Conservation (phyloP, 2,329 filamentous ascomycete species). For the Plectosphaerella plurivora region DNA sequence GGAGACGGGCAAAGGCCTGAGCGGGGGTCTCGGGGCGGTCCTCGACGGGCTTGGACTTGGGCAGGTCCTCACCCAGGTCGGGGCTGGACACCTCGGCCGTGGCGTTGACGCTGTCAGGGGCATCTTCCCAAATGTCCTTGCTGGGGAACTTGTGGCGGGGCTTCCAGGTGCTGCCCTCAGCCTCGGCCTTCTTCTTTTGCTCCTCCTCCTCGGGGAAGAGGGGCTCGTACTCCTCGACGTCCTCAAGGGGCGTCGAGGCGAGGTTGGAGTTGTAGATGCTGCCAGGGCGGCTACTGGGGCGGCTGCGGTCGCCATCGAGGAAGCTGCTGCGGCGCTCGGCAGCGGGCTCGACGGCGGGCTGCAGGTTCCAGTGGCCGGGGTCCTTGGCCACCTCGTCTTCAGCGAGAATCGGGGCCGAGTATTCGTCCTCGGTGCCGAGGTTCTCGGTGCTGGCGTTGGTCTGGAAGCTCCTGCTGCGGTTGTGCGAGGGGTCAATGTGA, state of each 20-base stretch:
- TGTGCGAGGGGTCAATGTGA: conserved; percentile 67
- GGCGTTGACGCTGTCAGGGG: conserved; percentile 76
- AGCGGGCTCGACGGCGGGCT: conserved; percentile 77
- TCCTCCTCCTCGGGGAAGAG: conserved; percentile 77
- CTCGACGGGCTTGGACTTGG: conserved; percentile 21
- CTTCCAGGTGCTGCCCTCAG: conserved; percentile 41
- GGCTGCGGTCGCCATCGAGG: conserved; percentile 54
- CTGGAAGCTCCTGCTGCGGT: conserved; percentile 30
- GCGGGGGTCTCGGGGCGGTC: conserved; percentile 49
- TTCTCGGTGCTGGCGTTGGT: conserved; percentile 26
- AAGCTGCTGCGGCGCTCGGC: conserved; percentile 59
- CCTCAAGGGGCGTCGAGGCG: conserved; percentile 68
- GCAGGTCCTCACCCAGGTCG: conserved; percentile 34
- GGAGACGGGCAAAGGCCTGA: conserved; percentile 61
- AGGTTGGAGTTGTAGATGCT: conserved; percentile 55
- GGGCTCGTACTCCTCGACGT: conserved; percentile 92
- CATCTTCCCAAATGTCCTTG: conserved; percentile 96
- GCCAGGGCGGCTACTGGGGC: conserved; percentile 59
- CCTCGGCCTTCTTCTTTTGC: conserved; percentile 28
- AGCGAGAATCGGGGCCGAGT: conserved; percentile 78
- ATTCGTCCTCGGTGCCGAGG: conserved; percentile 48
- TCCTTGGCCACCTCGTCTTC: conserved; percentile 81
- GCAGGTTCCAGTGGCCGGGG: conserved; percentile 61
- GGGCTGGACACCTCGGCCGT: conserved; percentile 82
- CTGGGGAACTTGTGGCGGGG: conserved; percentile 77